These are phyloP conservation scores for Coemansia sp. DNA, from an alignment of 192 early-diverging fungal genomes.

Conservation along the genomic window DNA sequence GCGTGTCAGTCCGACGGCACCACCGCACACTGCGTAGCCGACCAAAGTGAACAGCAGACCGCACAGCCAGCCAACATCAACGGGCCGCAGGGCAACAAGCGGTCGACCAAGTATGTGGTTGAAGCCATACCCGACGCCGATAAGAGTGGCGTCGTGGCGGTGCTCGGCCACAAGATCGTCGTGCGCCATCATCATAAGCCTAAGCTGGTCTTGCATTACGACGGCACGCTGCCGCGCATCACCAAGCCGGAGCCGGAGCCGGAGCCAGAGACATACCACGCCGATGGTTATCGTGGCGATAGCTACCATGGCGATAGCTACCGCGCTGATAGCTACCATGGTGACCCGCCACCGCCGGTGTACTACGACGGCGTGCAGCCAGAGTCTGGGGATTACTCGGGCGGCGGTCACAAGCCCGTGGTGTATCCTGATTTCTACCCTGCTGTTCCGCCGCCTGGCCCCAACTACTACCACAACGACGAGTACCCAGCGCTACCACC, in stretches of 20 bases:
- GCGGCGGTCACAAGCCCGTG: constrained; percentile 2
- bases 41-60: not conserved
- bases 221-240: not conserved
- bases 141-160: not conserved
- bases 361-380: constrained; percentile 11
- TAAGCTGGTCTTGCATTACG: not conserved
- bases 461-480: not conserved
- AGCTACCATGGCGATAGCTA: not conserved
- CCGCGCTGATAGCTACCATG: not conserved
- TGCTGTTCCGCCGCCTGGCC: not conserved
- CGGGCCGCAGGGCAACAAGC: constrained; percentile 4
- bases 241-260: not conserved
- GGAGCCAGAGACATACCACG: not conserved
- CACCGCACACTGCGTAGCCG: constrained; percentile 2
- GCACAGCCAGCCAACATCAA: not conserved
- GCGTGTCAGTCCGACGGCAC: not conserved
- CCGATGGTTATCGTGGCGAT: not conserved
- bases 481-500: constrained; percentile 15
- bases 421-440: not conserved
- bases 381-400: constrained; percentile 1
- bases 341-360: constrained; percentile 7
- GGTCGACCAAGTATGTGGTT: not conserved
- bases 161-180: constrained; percentile 1
- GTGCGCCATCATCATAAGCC: constrained; percentile 4
- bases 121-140: not conserved